Evolutionary conservation across 169 alveolate genomes (phyloP), one percentile per base, ranked within the genome.

Genomic region (Babesia microti): DNA sequence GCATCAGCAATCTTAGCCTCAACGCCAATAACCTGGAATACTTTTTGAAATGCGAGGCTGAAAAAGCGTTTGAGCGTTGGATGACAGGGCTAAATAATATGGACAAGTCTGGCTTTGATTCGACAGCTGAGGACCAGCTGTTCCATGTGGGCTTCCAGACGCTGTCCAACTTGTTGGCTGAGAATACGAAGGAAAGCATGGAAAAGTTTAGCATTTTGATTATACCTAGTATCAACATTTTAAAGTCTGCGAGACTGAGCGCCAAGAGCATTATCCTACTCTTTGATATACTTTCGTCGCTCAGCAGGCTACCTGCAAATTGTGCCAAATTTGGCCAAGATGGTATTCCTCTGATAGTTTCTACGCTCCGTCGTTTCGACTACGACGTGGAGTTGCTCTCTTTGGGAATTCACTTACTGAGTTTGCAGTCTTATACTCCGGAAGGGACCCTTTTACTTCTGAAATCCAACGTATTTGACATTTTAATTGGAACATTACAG

Each of bases 81-180:
- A 56, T 75, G 24, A 58, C 61, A 37, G 70, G 81, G 68, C 44
- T 83, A 29, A 70, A 55, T 48, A 82, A 72, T 59, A 24, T 57
- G 17, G 70, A 57, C 3, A 45, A 51, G 4, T 32, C 61, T n/a
- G 41, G 22, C 49, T 41, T 61, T n/a, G 53, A 65, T 32, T 39
- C 22, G 34, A 52, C 46, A 46, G 47, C 11, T n/a, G 19, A 40
- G 47, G 23, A 2, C 28, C 24, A 36, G 71, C 63, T 2, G 54
- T 66, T 66, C 71, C 82, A 15, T 82, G 73, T 45, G 69, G 92
- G 91, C 23, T 67, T 85, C 61, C 87, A 88, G 23, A 81, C 91
- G 0, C 68, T 87, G 43, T 74, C 88, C 18, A 87, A 87, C 60
- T 74, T 87, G 22, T 89, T 83, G 59, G 80, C 84, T 78, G 94